Conservation (phyloP, 1,284 basidiomycete genomes). For the Pascua guehoae region DNA sequence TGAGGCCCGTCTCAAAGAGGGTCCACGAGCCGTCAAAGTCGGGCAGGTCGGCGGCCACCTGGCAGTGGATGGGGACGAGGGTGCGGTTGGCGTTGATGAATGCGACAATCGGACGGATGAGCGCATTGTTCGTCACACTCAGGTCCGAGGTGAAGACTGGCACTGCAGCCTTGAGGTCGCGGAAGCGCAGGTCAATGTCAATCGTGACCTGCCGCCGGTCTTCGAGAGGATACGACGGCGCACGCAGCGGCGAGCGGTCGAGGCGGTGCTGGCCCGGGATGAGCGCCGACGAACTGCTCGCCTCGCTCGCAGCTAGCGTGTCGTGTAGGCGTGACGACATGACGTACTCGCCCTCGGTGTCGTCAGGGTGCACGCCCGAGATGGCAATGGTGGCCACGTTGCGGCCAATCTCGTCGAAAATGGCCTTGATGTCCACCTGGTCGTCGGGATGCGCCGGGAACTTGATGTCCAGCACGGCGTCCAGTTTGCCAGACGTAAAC, state of each 20-base stretch:
- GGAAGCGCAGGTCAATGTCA: constrained; percentile 91
- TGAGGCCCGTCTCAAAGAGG: constrained; percentile 45
- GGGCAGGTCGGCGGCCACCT: constrained; percentile 69
- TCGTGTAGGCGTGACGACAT: constrained; percentile 48
- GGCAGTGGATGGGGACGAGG: constrained; percentile 83
- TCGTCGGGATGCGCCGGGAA: constrained; percentile 81
- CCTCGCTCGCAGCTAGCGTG: constrained; percentile 52
- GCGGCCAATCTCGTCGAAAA: constrained; percentile 86
- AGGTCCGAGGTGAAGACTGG: constrained; percentile 84
- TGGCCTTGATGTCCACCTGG: constrained; percentile 70
- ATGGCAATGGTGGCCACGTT: constrained; percentile 59
- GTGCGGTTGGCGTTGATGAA: constrained; percentile 97
- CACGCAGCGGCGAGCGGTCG: constrained; percentile 77
- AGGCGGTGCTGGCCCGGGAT: constrained; percentile 86
- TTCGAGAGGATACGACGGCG: constrained; percentile 28
- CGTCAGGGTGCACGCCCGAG: constrained; percentile 41
- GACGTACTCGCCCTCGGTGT: constrained; percentile 14
- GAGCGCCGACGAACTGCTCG: constrained; percentile 50
- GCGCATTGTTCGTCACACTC: constrained; percentile 88
- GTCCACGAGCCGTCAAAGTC: constrained; percentile 90
- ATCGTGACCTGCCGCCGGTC: constrained; percentile 59
- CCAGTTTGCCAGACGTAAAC: constrained; percentile 94
- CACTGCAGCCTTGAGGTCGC: constrained; percentile 93
- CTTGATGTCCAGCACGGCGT: constrained; percentile 95
- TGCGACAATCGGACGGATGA: constrained; percentile 93